Percentiles rank a stretch among this genome's conserved stretches.
phyloP scores from a whole-genome alignment of 768 basidiomycete species.

The Mycena amicta region DNA sequence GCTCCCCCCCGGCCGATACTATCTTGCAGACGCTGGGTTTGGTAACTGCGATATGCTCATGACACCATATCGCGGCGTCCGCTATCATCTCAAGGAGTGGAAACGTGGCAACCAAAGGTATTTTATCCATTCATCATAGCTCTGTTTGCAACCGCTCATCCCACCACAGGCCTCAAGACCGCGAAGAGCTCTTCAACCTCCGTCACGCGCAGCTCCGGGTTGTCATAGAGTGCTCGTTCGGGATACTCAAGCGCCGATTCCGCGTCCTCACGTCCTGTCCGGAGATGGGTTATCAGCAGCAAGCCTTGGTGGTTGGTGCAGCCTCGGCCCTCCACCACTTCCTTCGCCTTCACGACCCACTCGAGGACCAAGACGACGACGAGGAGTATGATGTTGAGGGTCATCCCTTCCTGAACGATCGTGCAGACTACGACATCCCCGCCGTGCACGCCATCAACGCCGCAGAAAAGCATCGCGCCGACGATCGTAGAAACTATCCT shows the following conservation, averaged over 20 bases:
- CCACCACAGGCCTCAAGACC: not conserved
- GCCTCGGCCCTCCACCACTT: conserved; percentile 27
- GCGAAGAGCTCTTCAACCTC: conserved; percentile 10
- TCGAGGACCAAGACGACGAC: conserved; percentile 3
- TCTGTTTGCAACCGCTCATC: not conserved
- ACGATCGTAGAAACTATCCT: conserved; percentile 1
- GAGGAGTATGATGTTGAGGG: conserved; percentile 16
- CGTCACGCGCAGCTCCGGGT: conserved; percentile 12
- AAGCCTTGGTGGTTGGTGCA: conserved; percentile 23
- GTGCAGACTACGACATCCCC: not conserved
- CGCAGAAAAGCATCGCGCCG: conserved; percentile 3
- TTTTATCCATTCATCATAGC: not conserved
- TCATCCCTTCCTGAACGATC: not conserved
- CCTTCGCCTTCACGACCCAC: conserved; percentile 22
- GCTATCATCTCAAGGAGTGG: conserved; percentile 30
- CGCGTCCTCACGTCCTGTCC: conserved; percentile 6
- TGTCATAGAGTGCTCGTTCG: conserved; percentile 9
- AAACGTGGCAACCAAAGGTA: conserved; percentile 7
- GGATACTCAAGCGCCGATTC: conserved; percentile 11
- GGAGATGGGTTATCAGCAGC: conserved; percentile 17
- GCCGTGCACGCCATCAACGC: not conserved
- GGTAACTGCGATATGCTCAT: conserved; percentile 21
- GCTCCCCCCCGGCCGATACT: not conserved
- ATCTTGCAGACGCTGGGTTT: not conserved
- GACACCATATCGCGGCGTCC: conserved; percentile 23